Percentiles rank a stretch among this genome's conserved stretches.
Conservation (phyloP, 2,329 filamentous ascomycete species). For the Colletotrichum sp. region DNA sequence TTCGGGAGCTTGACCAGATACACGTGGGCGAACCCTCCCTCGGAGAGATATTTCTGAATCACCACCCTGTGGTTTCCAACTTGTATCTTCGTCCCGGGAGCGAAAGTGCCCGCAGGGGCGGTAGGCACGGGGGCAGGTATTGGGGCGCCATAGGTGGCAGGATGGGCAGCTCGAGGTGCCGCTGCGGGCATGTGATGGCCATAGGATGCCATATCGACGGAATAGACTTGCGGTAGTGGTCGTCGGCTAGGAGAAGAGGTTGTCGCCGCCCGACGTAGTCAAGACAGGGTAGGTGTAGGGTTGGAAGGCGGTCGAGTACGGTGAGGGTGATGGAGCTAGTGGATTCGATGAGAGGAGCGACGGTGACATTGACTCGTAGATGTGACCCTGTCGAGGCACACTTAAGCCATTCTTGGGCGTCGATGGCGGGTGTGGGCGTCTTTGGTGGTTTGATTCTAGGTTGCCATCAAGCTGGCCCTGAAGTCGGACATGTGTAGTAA, state of each 20-base stretch:
- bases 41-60: slow-evolving; percentile 96
- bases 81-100: slow-evolving; percentile 94
- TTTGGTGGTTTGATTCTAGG: slow-evolving; percentile 13
- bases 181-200: slow-evolving; percentile 20
- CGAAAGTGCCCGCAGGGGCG: slow-evolving; percentile 83
- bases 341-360: not conserved
- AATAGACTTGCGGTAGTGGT: not conserved
- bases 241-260: not conserved
- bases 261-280: not conserved
- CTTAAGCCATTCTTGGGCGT: slow-evolving; percentile 14
- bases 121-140: slow-evolving; percentile 41
- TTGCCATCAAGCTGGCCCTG: slow-evolving; percentile 17
- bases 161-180: slow-evolving; percentile 31
- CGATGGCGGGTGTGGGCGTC: slow-evolving; percentile 10
- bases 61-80: slow-evolving; percentile 91
- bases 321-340: not conserved
- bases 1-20: slow-evolving; percentile 90
- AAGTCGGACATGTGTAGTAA: not conserved
- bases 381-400: slow-evolving; percentile 13
- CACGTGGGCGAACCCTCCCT: slow-evolving; percentile 97
- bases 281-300: not conserved
- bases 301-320: slow-evolving; percentile 6
- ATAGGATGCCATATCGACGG: slow-evolving; percentile 16
- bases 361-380: slow-evolving; percentile 14
- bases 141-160: slow-evolving; percentile 49